Conservation (phyloP, 2,329 filamentous ascomycete species). For the Aureobasidium sp. region DNA sequence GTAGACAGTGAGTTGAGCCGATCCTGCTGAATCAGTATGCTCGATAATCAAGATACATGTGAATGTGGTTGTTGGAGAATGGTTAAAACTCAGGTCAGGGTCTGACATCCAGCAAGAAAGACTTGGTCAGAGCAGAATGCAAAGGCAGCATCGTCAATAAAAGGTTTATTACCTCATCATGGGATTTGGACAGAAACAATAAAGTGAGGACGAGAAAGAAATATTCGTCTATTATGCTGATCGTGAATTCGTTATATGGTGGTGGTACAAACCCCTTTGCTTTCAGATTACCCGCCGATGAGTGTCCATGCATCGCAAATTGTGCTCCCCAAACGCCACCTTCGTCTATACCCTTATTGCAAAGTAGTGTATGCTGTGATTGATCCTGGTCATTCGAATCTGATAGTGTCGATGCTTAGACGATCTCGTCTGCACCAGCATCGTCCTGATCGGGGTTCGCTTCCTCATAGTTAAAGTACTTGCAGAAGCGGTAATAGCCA, state of each 20-base stretch:
- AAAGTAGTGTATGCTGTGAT: not conserved
- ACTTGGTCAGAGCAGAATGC: not conserved
- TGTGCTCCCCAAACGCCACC: not conserved
- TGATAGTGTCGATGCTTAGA: not conserved
- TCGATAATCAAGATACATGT: too few species aligned
- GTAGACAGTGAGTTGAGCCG: not conserved
- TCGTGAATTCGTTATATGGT: not conserved
- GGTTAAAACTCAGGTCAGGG: not conserved
- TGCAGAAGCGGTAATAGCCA: slow-evolving; percentile 25
- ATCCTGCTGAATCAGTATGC: not conserved
- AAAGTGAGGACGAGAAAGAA: not conserved
- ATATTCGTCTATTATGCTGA: not conserved
- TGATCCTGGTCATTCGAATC: not conserved
- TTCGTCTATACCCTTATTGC: not conserved
- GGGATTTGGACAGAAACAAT: not conserved
- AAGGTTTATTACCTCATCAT: too few species aligned
- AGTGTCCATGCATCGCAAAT: not conserved
- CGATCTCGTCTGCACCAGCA: slow-evolving; percentile 14
- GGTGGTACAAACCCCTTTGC: not conserved
- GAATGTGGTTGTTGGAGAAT: not conserved
- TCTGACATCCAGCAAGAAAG: not conserved
- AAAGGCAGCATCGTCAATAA: not conserved
- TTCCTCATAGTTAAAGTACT: slow-evolving; percentile 26
- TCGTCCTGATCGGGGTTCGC: slow-evolving; percentile 26
- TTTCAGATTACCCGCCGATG: not conserved